Conservation (phyloP, 805 yeast species). For the Candida easanensis region DNA sequence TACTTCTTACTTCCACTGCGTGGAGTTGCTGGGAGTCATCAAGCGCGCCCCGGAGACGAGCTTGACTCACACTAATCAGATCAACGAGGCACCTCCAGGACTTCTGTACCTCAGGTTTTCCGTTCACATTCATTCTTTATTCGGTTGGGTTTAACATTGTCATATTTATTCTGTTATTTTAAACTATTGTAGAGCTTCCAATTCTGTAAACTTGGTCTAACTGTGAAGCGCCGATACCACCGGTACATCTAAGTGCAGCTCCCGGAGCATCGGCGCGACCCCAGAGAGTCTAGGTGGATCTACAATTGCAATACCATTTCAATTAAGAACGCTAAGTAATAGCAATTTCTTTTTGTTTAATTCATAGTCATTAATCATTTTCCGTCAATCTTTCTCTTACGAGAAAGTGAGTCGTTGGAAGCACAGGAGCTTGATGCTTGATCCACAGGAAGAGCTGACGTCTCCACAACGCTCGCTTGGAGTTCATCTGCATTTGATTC, state of each 20-base stretch:
- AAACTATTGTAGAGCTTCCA: no score
- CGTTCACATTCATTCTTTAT: background rate
- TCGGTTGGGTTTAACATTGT: background rate
- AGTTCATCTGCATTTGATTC: no score
- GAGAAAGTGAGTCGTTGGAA: background rate
- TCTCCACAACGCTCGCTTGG: no score
- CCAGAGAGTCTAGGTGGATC: no score
- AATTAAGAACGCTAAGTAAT: background rate
- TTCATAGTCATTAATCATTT: background rate
- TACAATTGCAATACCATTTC: background rate
- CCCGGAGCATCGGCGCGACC: no score
- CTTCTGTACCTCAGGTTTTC: background rate
- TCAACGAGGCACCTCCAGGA: background rate
- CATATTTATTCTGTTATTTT: background rate
- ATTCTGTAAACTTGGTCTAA: no score
- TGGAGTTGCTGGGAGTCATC: background rate
- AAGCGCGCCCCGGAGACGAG: background rate
- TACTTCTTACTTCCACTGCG: background rate
- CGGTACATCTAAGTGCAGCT: no score
- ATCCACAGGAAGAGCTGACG: background rate
- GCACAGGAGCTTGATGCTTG: background rate
- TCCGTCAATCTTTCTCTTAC: constrained; percentile 11
- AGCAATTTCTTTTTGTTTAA: background rate
- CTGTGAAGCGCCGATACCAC: no score
- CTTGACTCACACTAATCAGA: background rate